A percentile compares a stretch with the other conserved stretches of the same genome.
Evolutionary conservation across 352 stramenopile species (phyloP).

Genomic region (Pythium biforme): DNA sequence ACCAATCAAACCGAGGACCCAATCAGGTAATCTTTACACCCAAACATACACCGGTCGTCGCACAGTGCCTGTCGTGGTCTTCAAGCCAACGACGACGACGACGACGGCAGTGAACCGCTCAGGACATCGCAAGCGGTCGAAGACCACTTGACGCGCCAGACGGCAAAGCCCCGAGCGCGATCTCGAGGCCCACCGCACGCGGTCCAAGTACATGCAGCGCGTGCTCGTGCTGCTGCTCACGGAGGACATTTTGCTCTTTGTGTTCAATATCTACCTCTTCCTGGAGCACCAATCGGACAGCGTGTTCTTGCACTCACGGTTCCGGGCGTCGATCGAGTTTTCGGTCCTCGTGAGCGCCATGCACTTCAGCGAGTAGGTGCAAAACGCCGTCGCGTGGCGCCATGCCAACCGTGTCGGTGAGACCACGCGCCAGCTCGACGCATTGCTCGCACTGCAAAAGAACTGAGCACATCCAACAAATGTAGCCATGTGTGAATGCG

Average conservation of each 20-base stretch:
- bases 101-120: not conserved
- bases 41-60: not conserved
- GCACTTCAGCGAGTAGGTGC: conserved; percentile 22
- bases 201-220: conserved; percentile 26
- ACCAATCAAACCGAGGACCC: not conserved
- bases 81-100: not conserved
- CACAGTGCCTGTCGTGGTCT: not conserved
- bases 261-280: conserved; percentile 30
- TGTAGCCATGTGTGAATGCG: too few relatives aligned
- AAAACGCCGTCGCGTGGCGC: conserved; percentile 25
- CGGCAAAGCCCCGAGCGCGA: conserved; percentile 11
- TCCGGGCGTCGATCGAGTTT: conserved; percentile 28
- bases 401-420: conserved; percentile 22
- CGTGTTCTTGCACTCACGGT: conserved; percentile 17
- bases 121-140: conserved; percentile 4
- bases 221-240: conserved; percentile 21
- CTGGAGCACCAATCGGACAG: conserved; percentile 17
- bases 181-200: conserved; percentile 21
- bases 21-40: not conserved
- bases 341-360: conserved; percentile 28
- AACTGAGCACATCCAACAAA: not conserved
- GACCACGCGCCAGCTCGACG: conserved; percentile 7
- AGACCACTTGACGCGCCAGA: conserved; percentile 10
- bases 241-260: conserved; percentile 25
- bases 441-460: not conserved